phyloP scores from a whole-genome alignment of 805 yeast species.

The Dipodascus geniculatus region DNA sequence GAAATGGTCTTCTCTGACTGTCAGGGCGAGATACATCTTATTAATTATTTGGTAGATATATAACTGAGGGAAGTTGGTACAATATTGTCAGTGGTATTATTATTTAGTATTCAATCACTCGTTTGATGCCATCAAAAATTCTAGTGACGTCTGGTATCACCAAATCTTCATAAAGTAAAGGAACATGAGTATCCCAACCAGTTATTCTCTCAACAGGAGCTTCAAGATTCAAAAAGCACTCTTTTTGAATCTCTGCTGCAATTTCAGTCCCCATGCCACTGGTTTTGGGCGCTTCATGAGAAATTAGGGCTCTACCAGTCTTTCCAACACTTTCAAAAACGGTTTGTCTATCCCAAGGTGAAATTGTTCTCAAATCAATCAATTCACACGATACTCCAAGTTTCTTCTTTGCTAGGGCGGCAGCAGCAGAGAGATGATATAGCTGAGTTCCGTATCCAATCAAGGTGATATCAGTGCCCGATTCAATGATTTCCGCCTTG shows the following conservation, averaged over 20 bases:
- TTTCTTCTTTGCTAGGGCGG: slow-evolving; percentile 62
- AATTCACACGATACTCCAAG: slow-evolving; percentile 79
- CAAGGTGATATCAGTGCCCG: slow-evolving; percentile 72
- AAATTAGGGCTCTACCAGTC: slow-evolving; percentile 72
- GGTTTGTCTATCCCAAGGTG: slow-evolving; percentile 80
- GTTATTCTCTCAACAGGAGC: slow-evolving; percentile 92
- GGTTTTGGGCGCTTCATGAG: slow-evolving; percentile 87
- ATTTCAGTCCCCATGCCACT: slow-evolving; percentile 93
- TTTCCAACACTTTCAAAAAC: slow-evolving; percentile 73
- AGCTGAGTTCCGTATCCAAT: slow-evolving; percentile 81
- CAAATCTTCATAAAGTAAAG: slow-evolving; percentile 88
- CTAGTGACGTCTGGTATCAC: slow-evolving; percentile 75
- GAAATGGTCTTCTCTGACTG: no score
- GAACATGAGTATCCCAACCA: slow-evolving; percentile 96
- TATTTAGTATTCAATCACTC: slow-evolving; percentile 18
- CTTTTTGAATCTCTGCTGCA: slow-evolving; percentile 90
- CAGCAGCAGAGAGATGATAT: slow-evolving; percentile 67
- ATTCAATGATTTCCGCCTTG: slow-evolving; percentile 75
- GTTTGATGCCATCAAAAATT: slow-evolving; percentile 21
- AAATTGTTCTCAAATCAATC: slow-evolving; percentile 79
- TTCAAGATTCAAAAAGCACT: slow-evolving; percentile 83
- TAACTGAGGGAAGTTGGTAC: no score
- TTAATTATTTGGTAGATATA: no score
- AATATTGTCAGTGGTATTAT: no score
- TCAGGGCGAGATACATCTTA: no score